Evolutionary conservation across 257 asterid species (phyloP), one percentile per base, ranked within the genome.

Genomic region (Solanum medicagineum): DNA sequence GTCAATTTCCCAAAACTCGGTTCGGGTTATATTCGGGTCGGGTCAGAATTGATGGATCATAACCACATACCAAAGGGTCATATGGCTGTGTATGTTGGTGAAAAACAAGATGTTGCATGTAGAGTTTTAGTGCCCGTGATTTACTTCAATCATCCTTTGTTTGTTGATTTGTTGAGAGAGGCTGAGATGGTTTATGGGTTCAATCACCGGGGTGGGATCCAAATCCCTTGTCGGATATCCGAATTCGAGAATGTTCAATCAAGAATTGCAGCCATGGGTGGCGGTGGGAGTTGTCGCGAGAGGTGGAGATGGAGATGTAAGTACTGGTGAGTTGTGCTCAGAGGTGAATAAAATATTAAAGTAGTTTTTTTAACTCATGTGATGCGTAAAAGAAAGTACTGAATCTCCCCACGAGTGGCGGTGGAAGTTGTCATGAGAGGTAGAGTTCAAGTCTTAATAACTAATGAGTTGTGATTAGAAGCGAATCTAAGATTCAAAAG

Each of bases 1-100:
- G 86, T 90, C 4, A 82, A 88, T 32, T 87, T 84, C 1, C n/a
- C 26, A 5, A 89, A 60, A 15, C 19, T n/a, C 2, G 20, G 73
- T 17, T 75, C 89, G 84, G 92, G 90, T 75, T 91, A 88, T 66
- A 82, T 85, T 17, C 87, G 87, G 89, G 88, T 87, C 45, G 91
- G 89, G 20, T 56, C 79, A 71, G 90, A 86, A 49, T 82, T 85
- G 68, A 54, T 19, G 7, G 87, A 71, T 85, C 49, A 51, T 56
- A 29, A 83, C 26, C 56, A 73, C n/a, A 85, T 90, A 3, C 97
- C 96, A 2, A 90, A 90, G 53, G 98, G 98, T 15, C 93, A 92
- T 84, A 83, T 92, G 84, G 98, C 93, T 44, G 95, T 94, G 83
- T 93, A 93, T 89, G 93, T 94, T 54, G 95, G 92, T 36, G 92